Base-by-base conservation (phyloP, 345 rosid species). In the Kernera saxatilis region DNA sequence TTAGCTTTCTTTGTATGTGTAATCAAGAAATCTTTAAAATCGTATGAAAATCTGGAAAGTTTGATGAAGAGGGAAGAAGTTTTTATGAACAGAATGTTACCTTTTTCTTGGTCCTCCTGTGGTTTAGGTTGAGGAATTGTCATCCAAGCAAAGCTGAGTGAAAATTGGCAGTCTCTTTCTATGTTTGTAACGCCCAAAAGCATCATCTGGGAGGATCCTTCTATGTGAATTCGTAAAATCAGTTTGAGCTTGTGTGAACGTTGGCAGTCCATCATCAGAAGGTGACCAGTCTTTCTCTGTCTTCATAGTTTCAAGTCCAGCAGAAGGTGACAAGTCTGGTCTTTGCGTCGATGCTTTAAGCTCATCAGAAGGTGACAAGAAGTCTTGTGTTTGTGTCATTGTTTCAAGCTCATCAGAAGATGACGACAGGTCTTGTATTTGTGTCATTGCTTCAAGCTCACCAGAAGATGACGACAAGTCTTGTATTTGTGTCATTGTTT, bases 391-490 rank as follows among this genome's bases (percentile, higher is more conserved):
- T 12, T 32, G 49, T 8, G 29, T 44, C 51, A 5, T 1, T 21
- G 64, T 8, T 22, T 69, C 9, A 8, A 23, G n/a, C 19, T 9
- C 73, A 44, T 26, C 46, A 45, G 64, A 19, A 21, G 58, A 35
- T 17, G 66, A 39, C n/a, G 55, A 39, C 61, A 48, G 39, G 63
- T 71, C 66, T 60, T 36, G 46, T 30, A 4, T 44, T 15, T 27
- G 75, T 8, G 36, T 44, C 72, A 5, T 3, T 22, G 64, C 0
- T 3, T 30, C 17, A 12, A 37, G 39, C 21, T 17, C 83, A 83
- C 85, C 93, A 74, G 85, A 90, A n/a, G 96, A 90, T 36, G 25
- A 11, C 14, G 81, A 79, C 89, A 92, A 87, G 68, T 18, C 49
- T 59, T 6, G 49, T 13, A 1, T 25, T 14, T 17, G 35, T 2